Base-by-base conservation (phyloP, 495 filamentous ascomycete species). In the Podospora fimiseda region DNA sequence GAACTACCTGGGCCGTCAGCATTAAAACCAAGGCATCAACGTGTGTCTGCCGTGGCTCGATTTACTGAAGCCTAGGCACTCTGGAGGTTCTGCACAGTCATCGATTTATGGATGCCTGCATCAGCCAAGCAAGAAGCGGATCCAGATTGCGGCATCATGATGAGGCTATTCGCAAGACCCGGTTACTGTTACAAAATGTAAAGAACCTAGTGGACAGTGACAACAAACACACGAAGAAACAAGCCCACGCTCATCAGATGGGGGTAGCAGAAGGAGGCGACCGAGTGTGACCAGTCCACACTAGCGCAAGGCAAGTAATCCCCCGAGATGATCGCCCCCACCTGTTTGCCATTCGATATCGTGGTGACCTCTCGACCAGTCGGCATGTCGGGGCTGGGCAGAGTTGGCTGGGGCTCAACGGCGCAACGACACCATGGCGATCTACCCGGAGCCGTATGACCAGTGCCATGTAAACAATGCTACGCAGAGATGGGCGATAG, bases 341-440 rank as follows among this genome's bases (percentile, higher is more conserved):
- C 27, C 11, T n/a, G n/a, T 11, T 33, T 50, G 48, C 41, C 42
- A 22, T 42, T 42, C 21, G 19, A 36, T 49, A 50, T 57, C 59
- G 55, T 61, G 59, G 59, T 46, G 24, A 21, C 2, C 16, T 53
- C 33, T 49, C 30, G 52, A 14, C 51, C 59, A 61, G 48, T 61
- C 49, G 41, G 38, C 51, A 23, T 33, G 27, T 33, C 27, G 27
- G n/a, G 11, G 27, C 27, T 33, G 23, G 30, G 18, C 41, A 41
- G 22, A 51, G 50, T 45, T n/a, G n/a, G n/a, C n/a, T n/a, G n/a
- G 47, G 44, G 47, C 44, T 53, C 36, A 54, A 47, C 53, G 53
- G 52, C 49, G 52, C 53, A 53, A 41, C 5, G 15, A 30, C 19
- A 9, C 20, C n/a, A 38, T 40, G 16, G 56, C 46, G 50, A 41